These are phyloP conservation scores for Phaeoacremonium minimum DNA, from an alignment of 2,329 filamentous ascomycete species.

Conservation along the genomic window DNA sequence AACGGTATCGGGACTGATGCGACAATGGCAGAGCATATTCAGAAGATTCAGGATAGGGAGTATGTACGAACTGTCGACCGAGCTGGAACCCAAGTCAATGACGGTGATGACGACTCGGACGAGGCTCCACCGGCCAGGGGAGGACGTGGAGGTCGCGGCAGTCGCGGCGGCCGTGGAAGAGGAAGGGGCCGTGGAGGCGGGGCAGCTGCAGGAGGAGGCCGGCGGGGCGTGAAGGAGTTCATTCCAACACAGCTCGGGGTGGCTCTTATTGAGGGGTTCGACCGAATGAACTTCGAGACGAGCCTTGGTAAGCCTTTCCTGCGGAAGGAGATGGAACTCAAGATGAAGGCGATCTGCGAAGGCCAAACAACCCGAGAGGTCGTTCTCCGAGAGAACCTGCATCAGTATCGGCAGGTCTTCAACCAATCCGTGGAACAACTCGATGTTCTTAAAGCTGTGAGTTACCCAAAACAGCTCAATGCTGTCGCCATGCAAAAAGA, in stretches of 20 bases:
- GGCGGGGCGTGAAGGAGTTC: slow-evolving; percentile 70
- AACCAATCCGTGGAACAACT: slow-evolving; percentile 75
- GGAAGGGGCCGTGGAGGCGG: slow-evolving; percentile 35
- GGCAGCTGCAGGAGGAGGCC: slow-evolving; percentile 36
- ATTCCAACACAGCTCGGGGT: slow-evolving; percentile 89
- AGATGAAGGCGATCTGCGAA: slow-evolving; percentile 96
- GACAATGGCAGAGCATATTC: slow-evolving; percentile 98
- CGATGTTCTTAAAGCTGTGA: slow-evolving; percentile 57
- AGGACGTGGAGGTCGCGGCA: slow-evolving; percentile 43
- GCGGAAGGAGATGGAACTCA: slow-evolving; percentile 94
- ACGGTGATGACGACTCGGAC: slow-evolving; percentile 32
- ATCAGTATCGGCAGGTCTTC: slow-evolving; percentile 85
- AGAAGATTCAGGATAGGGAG: slow-evolving; percentile 85
- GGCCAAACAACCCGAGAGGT: slow-evolving; percentile 69
- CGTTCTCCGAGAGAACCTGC: slow-evolving; percentile 78
- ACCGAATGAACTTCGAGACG: slow-evolving; percentile 87
- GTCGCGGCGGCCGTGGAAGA: slow-evolving; percentile 42
- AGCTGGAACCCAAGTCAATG: slow-evolving; percentile 29
- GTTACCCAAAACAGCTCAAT: slow-evolving; percentile 23
- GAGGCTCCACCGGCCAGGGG: slow-evolving; percentile 29
- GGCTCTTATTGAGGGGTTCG: slow-evolving; percentile 89
- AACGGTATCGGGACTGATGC: slow-evolving; percentile 98
- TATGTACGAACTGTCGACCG: slow-evolving; percentile 69
- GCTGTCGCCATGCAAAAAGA: too few relatives aligned
- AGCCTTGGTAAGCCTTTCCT: slow-evolving; percentile 94